phyloP scores from a whole-genome alignment of 352 stramenopile genomes.

The Globisporangium irregulare region DNA sequence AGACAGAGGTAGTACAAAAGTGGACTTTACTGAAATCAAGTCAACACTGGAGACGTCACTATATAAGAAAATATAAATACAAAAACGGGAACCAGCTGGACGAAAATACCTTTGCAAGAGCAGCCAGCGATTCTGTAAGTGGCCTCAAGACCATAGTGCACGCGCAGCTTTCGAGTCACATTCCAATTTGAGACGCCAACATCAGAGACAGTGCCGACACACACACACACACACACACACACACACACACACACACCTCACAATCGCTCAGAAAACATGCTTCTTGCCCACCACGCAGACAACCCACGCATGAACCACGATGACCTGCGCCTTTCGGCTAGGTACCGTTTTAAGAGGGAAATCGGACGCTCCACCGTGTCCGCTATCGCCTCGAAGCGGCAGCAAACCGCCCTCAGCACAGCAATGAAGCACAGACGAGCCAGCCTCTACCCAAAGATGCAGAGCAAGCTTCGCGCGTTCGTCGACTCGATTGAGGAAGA shows the following conservation, averaged over 20 bases:
- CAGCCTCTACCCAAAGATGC: neutral
- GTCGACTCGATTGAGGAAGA: neutral
- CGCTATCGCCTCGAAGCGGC: neutral
- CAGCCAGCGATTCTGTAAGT: neutral
- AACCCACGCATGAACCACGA: conserved; percentile 5
- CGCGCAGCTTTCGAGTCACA: neutral
- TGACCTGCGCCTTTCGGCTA: conserved; percentile 1
- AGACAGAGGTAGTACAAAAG: neutral
- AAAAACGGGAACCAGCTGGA: neutral
- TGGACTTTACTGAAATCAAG: neutral
- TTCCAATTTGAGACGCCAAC: conserved; percentile 3
- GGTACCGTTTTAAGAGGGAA: neutral
- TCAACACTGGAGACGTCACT: neutral
- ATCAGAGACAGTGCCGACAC: neutral
- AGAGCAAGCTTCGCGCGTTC: neutral
- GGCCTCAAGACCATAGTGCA: neutral
- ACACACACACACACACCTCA: too few species aligned
- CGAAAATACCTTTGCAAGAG: neutral
- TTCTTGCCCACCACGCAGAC: neutral
- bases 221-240: too few species aligned
- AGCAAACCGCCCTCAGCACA: conserved; percentile 1
- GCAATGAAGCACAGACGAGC: neutral
- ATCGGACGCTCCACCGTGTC: neutral
- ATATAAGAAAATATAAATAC: conserved; percentile 1
- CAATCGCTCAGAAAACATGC: conserved; percentile 3